Evolutionary conservation across 768 basidiomycete genomes (phyloP), one percentile per base, ranked within the genome.

Genomic region (Lentinula raphanica): DNA sequence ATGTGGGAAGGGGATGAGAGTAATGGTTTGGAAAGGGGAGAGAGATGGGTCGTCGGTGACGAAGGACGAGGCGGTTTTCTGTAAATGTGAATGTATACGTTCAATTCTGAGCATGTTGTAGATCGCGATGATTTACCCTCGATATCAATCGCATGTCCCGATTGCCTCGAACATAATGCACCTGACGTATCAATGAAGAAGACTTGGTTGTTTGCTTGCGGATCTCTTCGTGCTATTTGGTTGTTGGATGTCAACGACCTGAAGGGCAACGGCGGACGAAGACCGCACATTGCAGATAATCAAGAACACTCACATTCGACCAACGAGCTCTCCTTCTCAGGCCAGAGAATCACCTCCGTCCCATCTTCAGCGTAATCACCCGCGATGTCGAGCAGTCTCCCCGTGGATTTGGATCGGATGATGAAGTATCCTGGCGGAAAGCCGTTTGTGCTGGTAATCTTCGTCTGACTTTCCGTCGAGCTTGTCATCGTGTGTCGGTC

Each of bases 151-250:
- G 90, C 92, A 70, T 92, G 90, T 0, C 92, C 92, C 15, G 90
- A 82, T 3, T 83, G 80, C 63, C 87, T 80, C 8, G 91, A 90
- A 67, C 89, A 93, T 40, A 93, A 70, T 9, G 83, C 84, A 19
- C 92, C 91, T 19, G 82, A 81, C 2, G 81, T 79, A 67, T 94
- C 92, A 54, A 93, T 81, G 73, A 90, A 93, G 73, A 92, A 93
- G 17, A 93, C 88, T 77, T 92, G 90, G 63, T 94, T 93, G 60
- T 89, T 84, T 1, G 85, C 77, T 32, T 81, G 79, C 0, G 87
- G 87, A 59, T 76, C 79, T 59, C 92, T 76, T 67, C 90, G 79
- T 48, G 78, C 90, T 92, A 58, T 9, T 23, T 46, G n/a, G n/a
- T n/a, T n/a, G n/a, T n/a, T n/a, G n/a, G n/a, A n/a, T n/a, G n/a